phyloP scores from a whole-genome alignment of 805 yeast genomes.

The Middelhovenomyces tepae region DNA sequence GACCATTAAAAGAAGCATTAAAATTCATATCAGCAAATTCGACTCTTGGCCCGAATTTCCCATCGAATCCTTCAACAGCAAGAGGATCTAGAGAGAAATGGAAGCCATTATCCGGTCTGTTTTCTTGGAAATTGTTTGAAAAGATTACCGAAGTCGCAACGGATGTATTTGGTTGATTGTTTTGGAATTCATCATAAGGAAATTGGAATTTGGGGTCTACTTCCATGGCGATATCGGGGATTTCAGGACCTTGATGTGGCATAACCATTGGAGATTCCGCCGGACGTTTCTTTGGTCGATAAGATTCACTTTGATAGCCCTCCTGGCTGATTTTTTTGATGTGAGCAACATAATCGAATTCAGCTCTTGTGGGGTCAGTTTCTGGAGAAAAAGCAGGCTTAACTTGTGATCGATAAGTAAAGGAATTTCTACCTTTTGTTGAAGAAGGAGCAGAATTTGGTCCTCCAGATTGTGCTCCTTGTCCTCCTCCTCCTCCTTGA shows the following conservation, averaged over 20 bases:
- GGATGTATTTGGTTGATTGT: constrained; percentile 4
- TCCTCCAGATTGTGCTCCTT: no score
- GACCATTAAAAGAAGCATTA: no score
- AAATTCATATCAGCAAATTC: no score
- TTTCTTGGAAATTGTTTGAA: no score
- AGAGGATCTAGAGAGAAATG: constrained; percentile 38
- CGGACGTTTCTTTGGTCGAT: constrained; percentile 6
- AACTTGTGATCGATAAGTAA: no score
- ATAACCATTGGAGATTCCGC: constrained; percentile 12
- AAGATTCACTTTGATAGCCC: constrained; percentile 13
- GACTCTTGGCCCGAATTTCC: constrained; percentile 7
- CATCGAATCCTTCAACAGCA: constrained; percentile 39
- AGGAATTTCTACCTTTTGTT: no score
- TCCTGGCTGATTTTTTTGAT: constrained; percentile 47
- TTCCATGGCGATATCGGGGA: background rate
- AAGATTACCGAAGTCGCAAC: constrained; percentile 8
- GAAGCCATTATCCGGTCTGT: constrained; percentile 22
- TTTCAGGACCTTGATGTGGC: constrained; percentile 8
- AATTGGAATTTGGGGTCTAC: background rate
- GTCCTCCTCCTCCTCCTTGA: constrained; percentile 4
- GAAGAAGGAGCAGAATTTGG: no score
- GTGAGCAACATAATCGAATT: constrained; percentile 58
- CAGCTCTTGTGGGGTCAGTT: constrained; percentile 41
- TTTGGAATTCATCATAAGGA: background rate
- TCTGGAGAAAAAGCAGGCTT: constrained; percentile 7